Evolutionary conservation across 768 basidiomycete genomes (phyloP).

Genomic region (Amanita polypyramis): DNA sequence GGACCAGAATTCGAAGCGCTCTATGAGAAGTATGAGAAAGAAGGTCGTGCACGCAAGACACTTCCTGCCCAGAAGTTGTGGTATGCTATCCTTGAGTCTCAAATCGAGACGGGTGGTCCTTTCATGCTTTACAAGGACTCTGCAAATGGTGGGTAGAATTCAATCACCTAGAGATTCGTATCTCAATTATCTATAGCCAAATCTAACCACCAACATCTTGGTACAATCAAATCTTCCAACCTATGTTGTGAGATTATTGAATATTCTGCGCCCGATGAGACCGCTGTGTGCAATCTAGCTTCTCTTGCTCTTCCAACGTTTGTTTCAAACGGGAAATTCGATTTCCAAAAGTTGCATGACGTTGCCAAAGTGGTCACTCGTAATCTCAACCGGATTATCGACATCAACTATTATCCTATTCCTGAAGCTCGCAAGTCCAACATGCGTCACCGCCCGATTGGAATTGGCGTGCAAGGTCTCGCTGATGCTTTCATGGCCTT

Average conservation of each 20-base stretch:
- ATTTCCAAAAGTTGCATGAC: constrained; percentile 93
- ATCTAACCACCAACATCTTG: constrained; percentile 97
- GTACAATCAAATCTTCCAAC: constrained; percentile 98
- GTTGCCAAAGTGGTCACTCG: constrained; percentile 86
- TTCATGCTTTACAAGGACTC: constrained; percentile 99
- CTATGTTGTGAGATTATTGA: constrained; percentile 99
- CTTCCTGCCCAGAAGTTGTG: constrained; percentile 96
- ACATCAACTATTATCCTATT: constrained; percentile 92
- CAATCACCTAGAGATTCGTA: not conserved
- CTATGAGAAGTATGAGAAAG: constrained; percentile 81
- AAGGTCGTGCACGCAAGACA: constrained; percentile 76
- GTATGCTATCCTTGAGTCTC: constrained; percentile 94
- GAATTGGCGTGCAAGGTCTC: constrained; percentile 94
- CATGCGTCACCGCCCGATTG: constrained; percentile 96
- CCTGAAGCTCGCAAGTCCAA: constrained; percentile 87
- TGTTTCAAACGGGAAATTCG: constrained; percentile 71
- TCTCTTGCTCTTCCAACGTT: constrained; percentile 93
- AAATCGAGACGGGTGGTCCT: constrained; percentile 97
- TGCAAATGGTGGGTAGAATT: constrained; percentile 59
- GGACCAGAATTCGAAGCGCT: constrained; percentile 83
- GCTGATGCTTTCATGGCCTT: constrained; percentile 98
- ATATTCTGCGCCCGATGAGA: constrained; percentile 95
- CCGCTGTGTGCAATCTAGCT: constrained; percentile 96
- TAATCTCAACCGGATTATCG: constrained; percentile 93
- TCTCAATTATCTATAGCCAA: constrained; percentile 44